Evolutionary conservation across 177 flowering plant genomes (phyloP).

Genomic region (Vitis hybrid): DNA sequence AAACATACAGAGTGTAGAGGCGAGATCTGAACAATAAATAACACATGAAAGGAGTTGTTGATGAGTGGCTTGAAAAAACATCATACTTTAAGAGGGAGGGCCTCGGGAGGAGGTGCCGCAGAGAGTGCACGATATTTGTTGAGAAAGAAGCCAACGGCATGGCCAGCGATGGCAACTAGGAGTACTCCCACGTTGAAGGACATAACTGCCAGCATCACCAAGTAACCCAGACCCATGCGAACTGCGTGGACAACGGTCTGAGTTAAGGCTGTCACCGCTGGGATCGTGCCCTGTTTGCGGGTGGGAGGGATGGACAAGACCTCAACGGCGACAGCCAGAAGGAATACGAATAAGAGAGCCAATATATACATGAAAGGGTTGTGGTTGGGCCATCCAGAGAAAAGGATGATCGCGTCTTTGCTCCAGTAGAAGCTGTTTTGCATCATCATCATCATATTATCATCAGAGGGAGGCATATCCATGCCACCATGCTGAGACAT

Average conservation of each 20-base stretch:
- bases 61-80: not conserved
- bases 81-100: slow-evolving; percentile 2
- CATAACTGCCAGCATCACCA: slow-evolving; percentile 38
- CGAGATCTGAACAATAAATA: not conserved
- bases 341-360: slow-evolving; percentile 25
- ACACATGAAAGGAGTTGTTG: not conserved
- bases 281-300: not conserved
- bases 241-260: slow-evolving; percentile 14
- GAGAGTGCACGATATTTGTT: slow-evolving; percentile 22
- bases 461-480: slow-evolving; percentile 5
- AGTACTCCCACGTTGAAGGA: slow-evolving; percentile 29
- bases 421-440: slow-evolving; percentile 31
- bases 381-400: slow-evolving; percentile 22
- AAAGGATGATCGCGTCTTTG: slow-evolving; percentile 14
- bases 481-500: not conserved
- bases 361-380: slow-evolving; percentile 35
- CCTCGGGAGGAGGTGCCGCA: not conserved
- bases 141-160: slow-evolving; percentile 22
- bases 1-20: too few relatives aligned
- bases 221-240: slow-evolving; percentile 25
- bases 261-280: not conserved
- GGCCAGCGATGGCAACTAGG: slow-evolving; percentile 30
- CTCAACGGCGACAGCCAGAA: slow-evolving; percentile 17
- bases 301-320: slow-evolving; percentile 9
- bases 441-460: slow-evolving; percentile 10